phyloP scores from a whole-genome alignment of 1,284 basidiomycete species.

The Porodaedalea pini region DNA sequence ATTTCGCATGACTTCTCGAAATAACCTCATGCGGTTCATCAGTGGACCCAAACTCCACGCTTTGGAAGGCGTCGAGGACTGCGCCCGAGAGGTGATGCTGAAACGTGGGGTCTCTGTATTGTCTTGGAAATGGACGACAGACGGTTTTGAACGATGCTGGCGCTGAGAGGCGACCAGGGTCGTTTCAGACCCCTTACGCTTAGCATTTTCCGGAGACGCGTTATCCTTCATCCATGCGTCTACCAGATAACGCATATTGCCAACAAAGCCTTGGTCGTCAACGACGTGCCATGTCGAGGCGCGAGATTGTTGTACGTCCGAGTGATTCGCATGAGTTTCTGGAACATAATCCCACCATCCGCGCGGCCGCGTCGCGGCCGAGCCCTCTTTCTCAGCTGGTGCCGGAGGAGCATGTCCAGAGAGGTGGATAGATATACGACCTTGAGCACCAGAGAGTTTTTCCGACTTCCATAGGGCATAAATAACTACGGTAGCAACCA shows the following conservation, averaged over 20 bases:
- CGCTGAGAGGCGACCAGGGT: neutral
- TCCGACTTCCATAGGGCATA: conserved; percentile 56
- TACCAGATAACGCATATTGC: conserved; percentile 17
- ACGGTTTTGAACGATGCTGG: conserved; percentile 6
- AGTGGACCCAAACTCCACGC: conserved; percentile 44
- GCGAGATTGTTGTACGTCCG: conserved; percentile 3
- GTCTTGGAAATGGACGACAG: conserved; percentile 19
- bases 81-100: conserved; percentile 12
- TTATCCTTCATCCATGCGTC: conserved; percentile 3
- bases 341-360: conserved; percentile 58
- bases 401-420: conserved; percentile 29
- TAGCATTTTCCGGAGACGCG: neutral
- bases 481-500: conserved; percentile 39
- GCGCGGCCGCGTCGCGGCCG: conserved; percentile 29
- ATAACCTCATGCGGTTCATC: conserved; percentile 51
- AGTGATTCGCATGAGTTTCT: conserved; percentile 12
- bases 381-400: conserved; percentile 29
- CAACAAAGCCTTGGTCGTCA: conserved; percentile 21
- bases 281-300: conserved; percentile 15
- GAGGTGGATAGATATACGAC: conserved; percentile 52
- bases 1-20: conserved; percentile 55
- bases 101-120: conserved; percentile 23
- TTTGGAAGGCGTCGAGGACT: conserved; percentile 37
- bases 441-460: conserved; percentile 46
- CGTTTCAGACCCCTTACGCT: conserved; percentile 6